Conservation (phyloP, 2,329 filamentous ascomycete species). For the Lithohypha guttulata region DNA sequence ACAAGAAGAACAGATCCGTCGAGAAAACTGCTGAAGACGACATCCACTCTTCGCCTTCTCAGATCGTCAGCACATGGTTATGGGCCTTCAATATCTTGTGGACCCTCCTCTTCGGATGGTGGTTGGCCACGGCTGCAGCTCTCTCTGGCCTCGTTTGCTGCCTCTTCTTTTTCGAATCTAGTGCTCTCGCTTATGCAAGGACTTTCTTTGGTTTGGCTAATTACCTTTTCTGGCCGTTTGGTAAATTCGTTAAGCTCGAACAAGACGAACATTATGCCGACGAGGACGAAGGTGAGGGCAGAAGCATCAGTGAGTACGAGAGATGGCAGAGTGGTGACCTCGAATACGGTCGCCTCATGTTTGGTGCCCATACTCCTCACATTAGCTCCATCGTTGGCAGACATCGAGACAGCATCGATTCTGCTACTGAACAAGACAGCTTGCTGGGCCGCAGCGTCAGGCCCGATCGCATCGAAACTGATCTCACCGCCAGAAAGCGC, state of each 20-base stretch:
- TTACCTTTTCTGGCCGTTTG: slow-evolving; percentile 93
- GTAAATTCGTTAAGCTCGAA: slow-evolving; percentile 86
- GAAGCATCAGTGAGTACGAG: slow-evolving; percentile 97
- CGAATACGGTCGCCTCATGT: slow-evolving; percentile 90
- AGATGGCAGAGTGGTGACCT: slow-evolving; percentile 97
- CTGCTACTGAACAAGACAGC: slow-evolving; percentile 78
- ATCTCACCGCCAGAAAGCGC: slow-evolving; percentile 49
- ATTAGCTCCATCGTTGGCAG: slow-evolving; percentile 64
- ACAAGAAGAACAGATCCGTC: slow-evolving; percentile 95
- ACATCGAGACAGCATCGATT: slow-evolving; percentile 80
- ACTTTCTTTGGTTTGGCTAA: slow-evolving; percentile 73
- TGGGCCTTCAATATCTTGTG: slow-evolving; percentile 81
- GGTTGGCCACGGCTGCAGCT: slow-evolving; percentile 70
- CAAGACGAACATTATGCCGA: slow-evolving; percentile 90
- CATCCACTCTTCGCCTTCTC: slow-evolving; percentile 88
- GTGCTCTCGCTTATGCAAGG: slow-evolving; percentile 73
- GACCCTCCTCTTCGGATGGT: slow-evolving; percentile 92
- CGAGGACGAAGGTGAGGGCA: slow-evolving; percentile 88
- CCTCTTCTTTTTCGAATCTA: slow-evolving; percentile 64
- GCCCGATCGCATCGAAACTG: slow-evolving; percentile 34
- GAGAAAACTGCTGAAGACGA: slow-evolving; percentile 93
- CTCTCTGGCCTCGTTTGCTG: slow-evolving; percentile 69
- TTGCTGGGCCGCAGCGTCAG: slow-evolving; percentile 61
- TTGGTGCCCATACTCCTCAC: slow-evolving; percentile 65
- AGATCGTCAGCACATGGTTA: slow-evolving; percentile 72